These are phyloP conservation scores for Penicillium angulare DNA, from an alignment of 495 filamentous ascomycete species.

Conservation along the genomic window DNA sequence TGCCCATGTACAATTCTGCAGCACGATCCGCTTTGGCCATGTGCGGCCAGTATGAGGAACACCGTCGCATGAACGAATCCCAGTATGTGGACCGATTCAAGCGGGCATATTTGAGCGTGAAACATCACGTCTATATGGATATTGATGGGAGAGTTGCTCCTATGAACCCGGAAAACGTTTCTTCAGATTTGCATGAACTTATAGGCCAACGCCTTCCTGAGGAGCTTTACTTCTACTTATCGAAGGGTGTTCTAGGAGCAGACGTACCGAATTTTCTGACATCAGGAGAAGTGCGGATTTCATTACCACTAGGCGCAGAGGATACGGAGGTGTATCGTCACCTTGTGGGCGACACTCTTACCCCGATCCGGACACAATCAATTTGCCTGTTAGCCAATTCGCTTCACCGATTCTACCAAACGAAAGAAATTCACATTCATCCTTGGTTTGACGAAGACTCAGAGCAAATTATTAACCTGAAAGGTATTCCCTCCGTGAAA, in stretches of 20 bases:
- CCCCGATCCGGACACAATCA: constrained; percentile 69
- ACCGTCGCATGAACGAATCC: constrained; percentile 63
- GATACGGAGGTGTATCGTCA: constrained; percentile 76
- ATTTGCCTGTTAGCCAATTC: constrained; percentile 72
- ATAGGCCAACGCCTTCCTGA: constrained; percentile 85
- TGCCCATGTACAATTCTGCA: constrained; percentile 67
- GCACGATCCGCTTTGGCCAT: constrained; percentile 61
- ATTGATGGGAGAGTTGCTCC: constrained; percentile 71
- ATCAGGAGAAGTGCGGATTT: constrained; percentile 69
- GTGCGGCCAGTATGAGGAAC: constrained; percentile 68
- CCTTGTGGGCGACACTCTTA: constrained; percentile 69
- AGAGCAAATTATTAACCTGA: constrained; percentile 63
- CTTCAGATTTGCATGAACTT: constrained; percentile 81
- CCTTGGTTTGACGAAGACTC: constrained; percentile 83
- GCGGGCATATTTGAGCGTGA: constrained; percentile 76
- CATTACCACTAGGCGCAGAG: constrained; percentile 77
- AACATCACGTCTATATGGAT: constrained; percentile 81
- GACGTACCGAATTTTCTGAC: constrained; percentile 79
- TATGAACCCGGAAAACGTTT: constrained; percentile 64
- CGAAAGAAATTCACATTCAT: constrained; percentile 68
- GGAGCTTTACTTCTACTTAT: constrained; percentile 90
- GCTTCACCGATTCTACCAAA: constrained; percentile 76
- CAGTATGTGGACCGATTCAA: constrained; percentile 83
- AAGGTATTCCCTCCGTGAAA: constrained; percentile 58
- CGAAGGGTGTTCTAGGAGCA: constrained; percentile 74